Base-by-base conservation (phyloP, 2,329 filamentous ascomycete species). In the Aspergillus carbonarius region DNA sequence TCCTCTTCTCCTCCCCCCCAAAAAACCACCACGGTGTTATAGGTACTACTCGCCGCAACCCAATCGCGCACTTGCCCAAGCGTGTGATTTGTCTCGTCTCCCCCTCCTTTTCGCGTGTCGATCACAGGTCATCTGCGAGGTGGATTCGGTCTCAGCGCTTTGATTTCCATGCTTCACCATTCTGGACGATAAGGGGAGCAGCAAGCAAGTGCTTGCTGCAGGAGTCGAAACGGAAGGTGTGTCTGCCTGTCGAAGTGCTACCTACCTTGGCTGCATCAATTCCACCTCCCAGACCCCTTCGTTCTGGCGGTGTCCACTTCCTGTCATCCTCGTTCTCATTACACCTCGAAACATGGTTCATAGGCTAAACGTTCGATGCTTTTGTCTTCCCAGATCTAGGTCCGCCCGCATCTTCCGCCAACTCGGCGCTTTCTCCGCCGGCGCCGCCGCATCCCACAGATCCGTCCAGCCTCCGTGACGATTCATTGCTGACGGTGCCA, bases 171-270 rank as follows among this genome's bases (percentile, higher is more conserved):
- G 76, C 74, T 74, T 76, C 75, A 77, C 72, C 67, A 77, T 78
- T 78, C 70, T 74, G 71, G 70, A 70, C 68, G 63, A 72, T 77
- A 77, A 74, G 65, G 68, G 70, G 70, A 74, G 76, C 76, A 72
- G 76, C 76, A 77, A 78, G 76, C 76, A 72, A 73, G 72, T 74
- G 76, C 76, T 78, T 78, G 76, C 76, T 77, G 75, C 75, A 73
- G 71, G 70, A 73, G 74, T 75, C 75, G 74, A 78, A 70, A 76
- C 76, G 76, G 76, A 78, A 76, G 72, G 76, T 78, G 75, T 75
- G 58, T 57, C 44, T 55, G 55, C 32, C 37, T 62, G 56, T 55
- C 56, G 55, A 55, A 60, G 46, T 54, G 39, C 54, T 55, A 52
- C 35, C 54, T 55, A 52, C 35, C 39, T 51, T 39, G 47, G 40